Conservation (phyloP, 768 basidiomycete species). For the Ephemerocybe angulata region DNA sequence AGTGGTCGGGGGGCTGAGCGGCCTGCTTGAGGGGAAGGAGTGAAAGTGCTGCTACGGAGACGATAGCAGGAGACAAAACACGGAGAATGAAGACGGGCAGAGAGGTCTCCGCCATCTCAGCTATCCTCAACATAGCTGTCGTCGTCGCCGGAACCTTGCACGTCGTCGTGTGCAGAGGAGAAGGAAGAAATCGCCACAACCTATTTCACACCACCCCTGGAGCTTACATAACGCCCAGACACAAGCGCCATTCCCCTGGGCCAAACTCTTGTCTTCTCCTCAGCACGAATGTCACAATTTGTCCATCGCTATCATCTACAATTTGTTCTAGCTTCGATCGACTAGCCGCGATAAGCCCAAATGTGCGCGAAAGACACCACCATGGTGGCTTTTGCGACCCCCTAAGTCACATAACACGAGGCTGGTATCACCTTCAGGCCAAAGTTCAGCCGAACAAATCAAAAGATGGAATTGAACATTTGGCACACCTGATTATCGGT, state of each 20-base stretch:
- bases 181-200: background rate
- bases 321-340: background rate
- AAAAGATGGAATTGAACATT: background rate
- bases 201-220: background rate
- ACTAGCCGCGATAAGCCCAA: background rate
- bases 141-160: constrained; percentile 14
- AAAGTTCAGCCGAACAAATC: constrained; percentile 1
- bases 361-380: no score
- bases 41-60: constrained; percentile 59
- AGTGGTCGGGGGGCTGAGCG: constrained; percentile 35
- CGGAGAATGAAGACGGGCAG: constrained; percentile 53
- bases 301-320: background rate
- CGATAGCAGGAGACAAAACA: constrained; percentile 63
- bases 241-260: background rate
- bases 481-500: background rate
- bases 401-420: constrained; percentile 1
- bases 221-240: constrained; percentile 2
- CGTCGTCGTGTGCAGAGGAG: constrained; percentile 2
- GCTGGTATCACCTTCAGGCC: background rate
- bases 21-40: constrained; percentile 44
- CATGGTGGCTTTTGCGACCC: background rate
- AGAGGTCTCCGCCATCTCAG: constrained; percentile 11
- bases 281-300: background rate
- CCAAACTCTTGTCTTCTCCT: no score
- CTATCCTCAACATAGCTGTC: constrained; percentile 25